These are phyloP conservation scores for Cryptococcus hybrid DNA, from an alignment of 1,284 basidiomycete genomes.

Conservation along the genomic window DNA sequence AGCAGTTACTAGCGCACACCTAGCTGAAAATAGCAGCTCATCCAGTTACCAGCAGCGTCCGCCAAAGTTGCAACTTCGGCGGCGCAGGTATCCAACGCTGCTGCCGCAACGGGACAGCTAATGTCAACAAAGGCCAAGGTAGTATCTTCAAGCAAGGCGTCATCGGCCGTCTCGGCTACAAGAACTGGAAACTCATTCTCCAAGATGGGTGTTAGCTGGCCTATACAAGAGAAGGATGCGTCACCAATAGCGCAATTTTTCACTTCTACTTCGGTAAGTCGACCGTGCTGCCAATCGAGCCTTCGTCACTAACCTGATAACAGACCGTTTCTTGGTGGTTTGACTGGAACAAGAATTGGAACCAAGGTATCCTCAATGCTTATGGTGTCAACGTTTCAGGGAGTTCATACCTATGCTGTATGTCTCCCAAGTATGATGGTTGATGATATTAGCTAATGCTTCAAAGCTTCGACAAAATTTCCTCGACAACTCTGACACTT, in stretches of 20 bases:
- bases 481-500: slow-evolving; percentile 9
- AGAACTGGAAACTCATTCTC: not conserved
- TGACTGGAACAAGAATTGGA: slow-evolving; percentile 33
- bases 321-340: slow-evolving; percentile 21
- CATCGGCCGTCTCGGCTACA: not conserved
- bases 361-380: slow-evolving; percentile 14
- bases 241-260: slow-evolving; percentile 25
- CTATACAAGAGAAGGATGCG: slow-evolving; percentile 20
- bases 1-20: too few species aligned
- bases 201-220: slow-evolving; percentile 26
- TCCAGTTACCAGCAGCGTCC: slow-evolving; percentile 19
- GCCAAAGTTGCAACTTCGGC: not conserved
- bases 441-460: not conserved
- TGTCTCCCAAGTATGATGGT: slow-evolving; percentile 1
- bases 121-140: too few species aligned
- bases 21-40: too few species aligned
- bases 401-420: slow-evolving; percentile 30
- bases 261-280: slow-evolving; percentile 18
- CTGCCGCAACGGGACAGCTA: too few species aligned
- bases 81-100: too few species aligned
- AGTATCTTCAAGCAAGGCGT: not conserved
- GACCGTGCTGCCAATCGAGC: not conserved
- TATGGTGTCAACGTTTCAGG: slow-evolving; percentile 8
- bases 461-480: slow-evolving; percentile 17
- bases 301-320: too few species aligned